Conservation (phyloP, 139 green algal genomes). For the Closterium sp. region DNA sequence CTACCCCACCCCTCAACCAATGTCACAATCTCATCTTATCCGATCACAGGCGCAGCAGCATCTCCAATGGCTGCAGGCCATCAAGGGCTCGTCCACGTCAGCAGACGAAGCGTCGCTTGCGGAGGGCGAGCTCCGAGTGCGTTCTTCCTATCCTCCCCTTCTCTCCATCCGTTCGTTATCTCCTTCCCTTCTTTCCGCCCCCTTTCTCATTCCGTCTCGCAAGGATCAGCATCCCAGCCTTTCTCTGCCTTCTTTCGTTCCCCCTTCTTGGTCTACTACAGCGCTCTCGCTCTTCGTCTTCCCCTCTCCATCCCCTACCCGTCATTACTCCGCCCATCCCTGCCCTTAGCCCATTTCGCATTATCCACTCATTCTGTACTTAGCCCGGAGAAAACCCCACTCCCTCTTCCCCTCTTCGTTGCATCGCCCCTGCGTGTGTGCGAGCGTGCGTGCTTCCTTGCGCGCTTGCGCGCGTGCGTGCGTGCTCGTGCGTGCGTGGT, state of each 20-base stretch:
- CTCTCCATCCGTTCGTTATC: not conserved
- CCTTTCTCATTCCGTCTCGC: not conserved
- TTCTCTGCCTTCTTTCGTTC: not conserved
- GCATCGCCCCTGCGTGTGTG: not conserved
- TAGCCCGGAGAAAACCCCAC: no score
- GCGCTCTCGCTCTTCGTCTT: slow-evolving; percentile 3
- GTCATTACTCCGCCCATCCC: not conserved
- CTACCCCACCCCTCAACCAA: not conserved
- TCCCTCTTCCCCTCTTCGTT: no score
- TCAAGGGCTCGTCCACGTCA: not conserved
- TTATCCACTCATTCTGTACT: not conserved
- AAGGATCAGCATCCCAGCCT: no score
- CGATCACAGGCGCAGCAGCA: not conserved
- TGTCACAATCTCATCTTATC: not conserved
- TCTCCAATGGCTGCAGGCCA: not conserved
- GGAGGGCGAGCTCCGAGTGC: not conserved
- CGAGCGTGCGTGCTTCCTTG: not conserved
- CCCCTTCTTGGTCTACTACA: not conserved
- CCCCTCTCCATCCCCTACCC: not conserved
- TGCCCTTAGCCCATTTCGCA: not conserved
- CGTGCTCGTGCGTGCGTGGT: not conserved
- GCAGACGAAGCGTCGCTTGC: not conserved
- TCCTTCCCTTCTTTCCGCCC: not conserved
- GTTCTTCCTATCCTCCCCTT: not conserved
- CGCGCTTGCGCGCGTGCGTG: not conserved